Evolutionary conservation across 2,329 filamentous ascomycete genomes (phyloP).

Genomic region (Fusarium fujikuroi): DNA sequence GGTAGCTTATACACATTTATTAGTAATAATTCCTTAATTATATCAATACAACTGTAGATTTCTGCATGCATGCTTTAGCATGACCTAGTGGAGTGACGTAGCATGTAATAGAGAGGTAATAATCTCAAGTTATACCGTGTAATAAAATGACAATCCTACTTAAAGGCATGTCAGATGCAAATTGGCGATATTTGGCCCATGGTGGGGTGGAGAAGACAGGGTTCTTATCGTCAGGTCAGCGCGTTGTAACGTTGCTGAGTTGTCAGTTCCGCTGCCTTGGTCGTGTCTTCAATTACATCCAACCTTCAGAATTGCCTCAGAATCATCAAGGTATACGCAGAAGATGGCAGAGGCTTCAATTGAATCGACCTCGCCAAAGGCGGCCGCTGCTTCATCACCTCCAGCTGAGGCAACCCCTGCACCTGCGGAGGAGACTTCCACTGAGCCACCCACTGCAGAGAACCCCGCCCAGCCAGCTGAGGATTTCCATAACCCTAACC

Average conservation of each 20-base stretch:
- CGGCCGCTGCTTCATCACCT: not conserved
- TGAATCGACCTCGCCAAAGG: accelerated
- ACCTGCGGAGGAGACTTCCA: not conserved
- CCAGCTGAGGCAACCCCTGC: not conserved
- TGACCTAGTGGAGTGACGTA: not conserved
- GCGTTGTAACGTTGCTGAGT: not conserved
- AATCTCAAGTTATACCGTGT: not conserved
- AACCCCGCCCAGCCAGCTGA: not conserved
- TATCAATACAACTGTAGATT: accelerated
- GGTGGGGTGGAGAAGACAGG: not conserved
- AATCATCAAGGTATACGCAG: accelerated
- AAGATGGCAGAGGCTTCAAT: not conserved
- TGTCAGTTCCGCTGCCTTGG: not conserved
- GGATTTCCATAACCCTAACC: conserved; percentile 9
- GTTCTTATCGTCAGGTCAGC: not conserved
- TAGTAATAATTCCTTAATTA: not conserved
- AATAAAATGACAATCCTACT: no score
- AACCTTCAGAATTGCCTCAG: accelerated
- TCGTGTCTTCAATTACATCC: no score
- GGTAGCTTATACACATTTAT: no score
- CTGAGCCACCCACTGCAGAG: not conserved
- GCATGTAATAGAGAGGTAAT: not conserved
- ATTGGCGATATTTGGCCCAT: not conserved
- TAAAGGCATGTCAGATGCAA: not conserved
- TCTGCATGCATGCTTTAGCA: accelerated